Evolutionary conservation across 2,329 filamentous ascomycete species (phyloP).

Genomic region (Clarireedia homoeocarpa): DNA sequence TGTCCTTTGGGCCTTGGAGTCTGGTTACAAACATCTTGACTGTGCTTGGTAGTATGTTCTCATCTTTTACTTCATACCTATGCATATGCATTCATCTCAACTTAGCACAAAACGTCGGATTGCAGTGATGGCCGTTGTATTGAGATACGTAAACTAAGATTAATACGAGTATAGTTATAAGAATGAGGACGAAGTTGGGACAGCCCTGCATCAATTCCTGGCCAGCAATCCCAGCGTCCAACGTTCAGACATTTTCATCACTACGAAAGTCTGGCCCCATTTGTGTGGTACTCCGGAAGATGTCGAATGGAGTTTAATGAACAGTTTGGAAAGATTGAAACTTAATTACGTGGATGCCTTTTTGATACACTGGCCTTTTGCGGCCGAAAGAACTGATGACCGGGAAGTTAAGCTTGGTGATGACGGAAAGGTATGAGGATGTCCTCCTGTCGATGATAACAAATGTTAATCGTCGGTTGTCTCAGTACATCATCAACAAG

Average conservation of each 20-base stretch:
- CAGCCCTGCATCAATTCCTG: constrained; percentile 67
- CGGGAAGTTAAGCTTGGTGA: constrained; percentile 45
- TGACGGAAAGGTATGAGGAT: constrained; percentile 39
- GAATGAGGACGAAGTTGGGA: constrained; percentile 77
- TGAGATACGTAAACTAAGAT: background rate
- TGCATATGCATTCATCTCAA: background rate
- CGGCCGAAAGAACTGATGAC: constrained; percentile 70
- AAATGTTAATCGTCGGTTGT: background rate
- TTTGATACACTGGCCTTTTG: constrained; percentile 75
- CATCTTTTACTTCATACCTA: background rate
- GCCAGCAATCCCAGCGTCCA: constrained; percentile 48
- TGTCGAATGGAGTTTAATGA: constrained; percentile 60
- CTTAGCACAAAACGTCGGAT: background rate
- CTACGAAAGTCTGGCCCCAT: constrained; percentile 42
- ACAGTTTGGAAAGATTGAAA: constrained; percentile 63
- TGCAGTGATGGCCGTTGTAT: background rate
- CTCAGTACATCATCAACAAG: constrained; percentile 51
- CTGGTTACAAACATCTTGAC: constrained; percentile 62
- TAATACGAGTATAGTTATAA: constrained; percentile 48
- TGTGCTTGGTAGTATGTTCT: constrained; percentile 52
- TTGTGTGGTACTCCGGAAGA: constrained; percentile 53
- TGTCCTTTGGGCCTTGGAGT: constrained; percentile 52
- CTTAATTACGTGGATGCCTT: constrained; percentile 76
- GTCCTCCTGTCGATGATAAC: background rate
- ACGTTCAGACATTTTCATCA: constrained; percentile 31